Percentiles rank a stretch among this genome's conserved stretches.
Evolutionary conservation across 345 rosid genomes (phyloP).

Genomic region (Capsella bursapastoris): DNA sequence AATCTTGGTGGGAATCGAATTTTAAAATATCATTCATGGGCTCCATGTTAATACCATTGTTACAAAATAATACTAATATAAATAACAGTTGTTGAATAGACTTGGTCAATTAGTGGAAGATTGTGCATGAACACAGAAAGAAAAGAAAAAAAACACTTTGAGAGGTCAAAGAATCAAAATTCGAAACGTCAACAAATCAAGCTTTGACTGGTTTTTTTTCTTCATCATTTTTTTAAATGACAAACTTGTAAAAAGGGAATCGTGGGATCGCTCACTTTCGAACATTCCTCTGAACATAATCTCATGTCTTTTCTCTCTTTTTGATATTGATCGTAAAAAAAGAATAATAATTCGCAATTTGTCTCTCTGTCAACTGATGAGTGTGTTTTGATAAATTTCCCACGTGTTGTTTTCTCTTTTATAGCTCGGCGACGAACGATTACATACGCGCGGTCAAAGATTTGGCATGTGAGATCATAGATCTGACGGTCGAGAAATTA

Average conservation of each 20-base stretch:
- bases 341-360: neutral
- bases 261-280: slow-evolving; percentile 34
- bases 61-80: neutral
- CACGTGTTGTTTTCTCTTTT: slow-evolving; percentile 33
- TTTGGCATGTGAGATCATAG: slow-evolving; percentile 75
- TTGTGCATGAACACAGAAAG: slow-evolving; percentile 37
- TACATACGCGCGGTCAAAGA: slow-evolving; percentile 65
- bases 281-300: slow-evolving; percentile 43
- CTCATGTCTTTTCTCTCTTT: neutral
- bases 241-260: slow-evolving; percentile 29
- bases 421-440: slow-evolving; percentile 70
- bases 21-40: slow-evolving; percentile 33
- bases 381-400: neutral
- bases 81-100: slow-evolving; percentile 11
- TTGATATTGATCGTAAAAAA: neutral
- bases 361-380: slow-evolving; percentile 17
- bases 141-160: slow-evolving; percentile 7
- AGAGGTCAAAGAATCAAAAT: slow-evolving; percentile 40
- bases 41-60: neutral
- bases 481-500: slow-evolving; percentile 79
- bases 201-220: neutral
- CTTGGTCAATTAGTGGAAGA: slow-evolving; percentile 27
- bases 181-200: neutral
- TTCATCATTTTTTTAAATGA: neutral
- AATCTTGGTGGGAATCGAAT: slow-evolving; percentile 19